Evolutionary conservation across 2,329 filamentous ascomycete genomes (phyloP).

Genomic region (Acephala macrosclerotiorum): DNA sequence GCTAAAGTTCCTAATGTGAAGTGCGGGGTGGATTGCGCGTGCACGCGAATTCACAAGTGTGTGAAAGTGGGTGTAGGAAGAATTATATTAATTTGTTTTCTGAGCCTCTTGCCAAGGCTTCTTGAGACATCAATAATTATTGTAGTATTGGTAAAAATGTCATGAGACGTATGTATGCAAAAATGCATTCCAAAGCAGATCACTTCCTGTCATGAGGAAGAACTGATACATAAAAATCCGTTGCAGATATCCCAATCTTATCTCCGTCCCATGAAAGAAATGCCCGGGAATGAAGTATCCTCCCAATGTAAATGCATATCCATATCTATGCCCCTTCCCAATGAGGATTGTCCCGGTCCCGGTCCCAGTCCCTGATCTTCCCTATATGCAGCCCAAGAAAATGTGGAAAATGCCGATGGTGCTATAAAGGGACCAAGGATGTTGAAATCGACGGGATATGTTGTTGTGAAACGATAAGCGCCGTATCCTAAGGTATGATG

Average conservation of each 20-base stretch:
- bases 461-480: constrained; percentile 2
- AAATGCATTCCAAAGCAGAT: constrained; percentile 1
- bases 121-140: not conserved
- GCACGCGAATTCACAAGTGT: not conserved
- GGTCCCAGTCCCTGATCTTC: not conserved
- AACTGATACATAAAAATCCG: too few species aligned
- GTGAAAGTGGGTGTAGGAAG: not conserved
- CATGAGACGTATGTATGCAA: not conserved
- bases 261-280: not conserved
- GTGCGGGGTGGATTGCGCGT: not conserved
- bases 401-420: not conserved
- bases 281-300: not conserved
- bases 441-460: not conserved
- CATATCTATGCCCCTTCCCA: not conserved
- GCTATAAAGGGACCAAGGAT: not conserved
- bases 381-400: constrained; percentile 1
- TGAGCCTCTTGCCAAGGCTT: not conserved
- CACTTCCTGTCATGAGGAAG: not conserved
- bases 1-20: not conserved
- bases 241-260: not conserved
- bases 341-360: not conserved
- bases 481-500: not conserved
- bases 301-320: not conserved
- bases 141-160: not conserved
- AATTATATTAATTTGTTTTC: not conserved